Base-by-base conservation (phyloP, 768 basidiomycete species). In the Serendipita sp. region DNA sequence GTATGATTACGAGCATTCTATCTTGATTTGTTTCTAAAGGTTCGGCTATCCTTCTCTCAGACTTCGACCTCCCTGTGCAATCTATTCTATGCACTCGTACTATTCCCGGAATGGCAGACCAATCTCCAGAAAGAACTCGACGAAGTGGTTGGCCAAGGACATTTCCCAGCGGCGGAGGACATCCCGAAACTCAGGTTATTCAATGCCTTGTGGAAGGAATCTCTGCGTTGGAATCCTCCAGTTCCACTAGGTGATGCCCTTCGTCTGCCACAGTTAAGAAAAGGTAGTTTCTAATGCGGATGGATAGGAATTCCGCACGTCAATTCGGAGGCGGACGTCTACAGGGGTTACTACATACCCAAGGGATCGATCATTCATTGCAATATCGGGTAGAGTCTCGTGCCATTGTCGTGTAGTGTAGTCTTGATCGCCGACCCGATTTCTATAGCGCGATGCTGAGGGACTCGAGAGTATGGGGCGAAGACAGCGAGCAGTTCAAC, bases 61-160 rank as follows among this genome's bases (percentile, higher is more conserved):
- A 48, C 45, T 3, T 4, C 45, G 17, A 48, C 45, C n/a, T 3
- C 45, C n/a, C 45, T 48, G n/a, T 28, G n/a, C 45, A 48, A 48
- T 28, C 17, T 48, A 7, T 48, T 48, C 45, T 48, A 4, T 48
- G 26, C 26, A 3, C n/a, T 48, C 45, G 45, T 48, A 4, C 45
- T 48, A 28, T 48, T 20, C n/a, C 45, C 34, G 3, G 34, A 38
- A 38, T 38, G 34, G 34, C 34, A 38, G 13, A 13, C 34, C 4
- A 69, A 69, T 17, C 65, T 76, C 62, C 74, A 74, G 2, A 70
- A 73, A 26, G 69, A 72, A 42, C 76, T 77, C 63, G 61, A 65
- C 5, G 65, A 67, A 31, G 74, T 73, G 17, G 72, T 75, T 14
- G 69, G 69, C 31, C 77, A 79, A 68, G 70, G 75, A 26, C 65